A percentile compares a stretch with the other conserved stretches of the same genome.
Evolutionary conservation across 352 stramenopile species (phyloP).

Genomic region (Phytophthora pini): DNA sequence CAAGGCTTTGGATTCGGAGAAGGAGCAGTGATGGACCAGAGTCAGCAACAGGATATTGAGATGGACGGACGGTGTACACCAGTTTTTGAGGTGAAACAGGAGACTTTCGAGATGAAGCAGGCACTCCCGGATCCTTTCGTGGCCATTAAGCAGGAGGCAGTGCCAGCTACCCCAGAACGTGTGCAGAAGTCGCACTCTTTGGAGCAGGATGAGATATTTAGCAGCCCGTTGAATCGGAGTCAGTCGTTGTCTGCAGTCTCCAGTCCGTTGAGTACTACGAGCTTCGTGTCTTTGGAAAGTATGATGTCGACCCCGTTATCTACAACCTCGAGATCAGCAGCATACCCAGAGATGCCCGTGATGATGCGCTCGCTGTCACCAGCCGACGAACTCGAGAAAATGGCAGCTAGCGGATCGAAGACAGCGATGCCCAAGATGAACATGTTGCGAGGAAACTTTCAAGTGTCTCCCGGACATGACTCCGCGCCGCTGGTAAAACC

Average conservation of each 20-base stretch:
- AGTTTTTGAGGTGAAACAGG: constrained; percentile 12
- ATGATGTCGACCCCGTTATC: constrained; percentile 31
- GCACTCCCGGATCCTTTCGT: constrained; percentile 6
- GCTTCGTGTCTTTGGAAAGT: constrained; percentile 45
- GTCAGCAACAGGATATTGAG: constrained; percentile 31
- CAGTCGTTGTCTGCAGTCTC: constrained; percentile 31
- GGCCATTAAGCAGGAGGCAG: constrained; percentile 27
- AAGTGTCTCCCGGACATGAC: constrained; percentile 38
- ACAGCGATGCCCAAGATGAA: constrained; percentile 64
- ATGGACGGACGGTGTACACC: constrained; percentile 21
- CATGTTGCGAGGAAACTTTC: constrained; percentile 66
- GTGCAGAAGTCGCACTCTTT: constrained; percentile 12
- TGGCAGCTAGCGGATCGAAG: constrained; percentile 52
- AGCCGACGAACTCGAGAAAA: constrained; percentile 69
- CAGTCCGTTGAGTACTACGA: constrained; percentile 37
- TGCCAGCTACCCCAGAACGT: constrained; percentile 17
- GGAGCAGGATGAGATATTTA: constrained; percentile 36
- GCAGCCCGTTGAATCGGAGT: constrained; percentile 50
- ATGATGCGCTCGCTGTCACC: constrained; percentile 57
- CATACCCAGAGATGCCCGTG: constrained; percentile 22
- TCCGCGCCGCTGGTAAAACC: constrained; percentile 29
- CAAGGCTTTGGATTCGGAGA: constrained; percentile 58
- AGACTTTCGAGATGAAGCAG: constrained; percentile 3
- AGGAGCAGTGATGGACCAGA: constrained; percentile 15
- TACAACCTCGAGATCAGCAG: constrained; percentile 31